Percentiles rank a stretch among this genome's conserved stretches.
Evolutionary conservation across 2,329 filamentous ascomycete genomes (phyloP).

Genomic region (Juglanconis juglandina): DNA sequence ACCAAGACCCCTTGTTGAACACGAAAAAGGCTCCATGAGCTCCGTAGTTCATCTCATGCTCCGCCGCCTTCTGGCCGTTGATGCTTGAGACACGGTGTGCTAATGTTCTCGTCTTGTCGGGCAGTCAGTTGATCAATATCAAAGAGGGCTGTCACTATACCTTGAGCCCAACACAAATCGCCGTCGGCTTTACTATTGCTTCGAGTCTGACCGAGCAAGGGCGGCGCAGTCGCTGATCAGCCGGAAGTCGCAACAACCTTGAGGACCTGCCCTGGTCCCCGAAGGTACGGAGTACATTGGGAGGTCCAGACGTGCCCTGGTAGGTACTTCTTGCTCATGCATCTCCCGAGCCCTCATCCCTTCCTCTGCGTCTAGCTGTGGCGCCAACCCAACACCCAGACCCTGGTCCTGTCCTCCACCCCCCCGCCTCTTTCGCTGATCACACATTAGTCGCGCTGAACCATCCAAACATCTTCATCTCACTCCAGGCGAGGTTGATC

Average conservation of each 20-base stretch:
- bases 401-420: background rate
- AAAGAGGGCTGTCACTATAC: too few relatives aligned
- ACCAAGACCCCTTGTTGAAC: too few relatives aligned
- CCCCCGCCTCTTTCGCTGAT: constrained; percentile 12
- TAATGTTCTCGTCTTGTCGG: background rate
- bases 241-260: constrained; percentile 16
- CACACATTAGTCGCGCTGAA: constrained; percentile 19
- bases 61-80: too few relatives aligned
- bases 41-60: too few relatives aligned
- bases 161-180: constrained; percentile 5
- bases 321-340: background rate
- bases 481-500: constrained; percentile 10
- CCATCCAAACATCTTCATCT: constrained; percentile 18
- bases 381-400: background rate
- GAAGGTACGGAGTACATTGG: background rate
- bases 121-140: too few relatives aligned
- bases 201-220: constrained; percentile 15
- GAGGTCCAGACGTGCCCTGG: background rate
- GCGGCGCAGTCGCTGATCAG: constrained; percentile 18
- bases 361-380: constrained; percentile 2
- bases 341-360: background rate
- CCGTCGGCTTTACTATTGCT: constrained; percentile 16
- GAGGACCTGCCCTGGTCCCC: background rate
- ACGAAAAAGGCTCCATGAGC: too few relatives aligned
- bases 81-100: background rate